A percentile compares a stretch with the other conserved stretches of the same genome.
These are phyloP conservation scores for Xylaria nigripes DNA, from an alignment of 495 filamentous ascomycete genomes.

Conservation along the genomic window DNA sequence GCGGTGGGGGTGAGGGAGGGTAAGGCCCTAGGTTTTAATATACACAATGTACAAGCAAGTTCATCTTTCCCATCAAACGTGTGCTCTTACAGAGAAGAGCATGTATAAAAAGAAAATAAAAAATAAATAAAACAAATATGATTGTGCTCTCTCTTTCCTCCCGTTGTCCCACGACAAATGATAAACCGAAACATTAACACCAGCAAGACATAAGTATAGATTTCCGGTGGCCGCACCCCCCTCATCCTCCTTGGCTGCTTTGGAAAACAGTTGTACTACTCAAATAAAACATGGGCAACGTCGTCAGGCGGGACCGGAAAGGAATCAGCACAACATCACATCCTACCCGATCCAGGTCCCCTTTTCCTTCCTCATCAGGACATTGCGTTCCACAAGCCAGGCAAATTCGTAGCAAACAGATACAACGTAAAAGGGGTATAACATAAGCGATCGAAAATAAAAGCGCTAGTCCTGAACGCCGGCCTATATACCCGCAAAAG, in stretches of 20 bases:
- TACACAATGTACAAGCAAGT: constrained; percentile 20
- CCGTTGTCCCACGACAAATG: neutral
- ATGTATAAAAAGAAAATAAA: neutral
- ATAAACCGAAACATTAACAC: neutral
- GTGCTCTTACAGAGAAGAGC: neutral
- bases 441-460: constrained; percentile 17
- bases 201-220: constrained; percentile 4
- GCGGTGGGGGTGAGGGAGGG: too few relatives aligned
- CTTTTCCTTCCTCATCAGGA: constrained; percentile 21
- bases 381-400: constrained; percentile 22
- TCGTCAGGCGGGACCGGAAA: constrained; percentile 17
- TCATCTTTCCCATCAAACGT: neutral
- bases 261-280: constrained; percentile 1
- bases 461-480: constrained; percentile 20
- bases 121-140: neutral
- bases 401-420: constrained; percentile 24
- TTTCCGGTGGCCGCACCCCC: neutral
- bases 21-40: too few relatives aligned
- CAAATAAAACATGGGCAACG: constrained; percentile 19
- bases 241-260: neutral
- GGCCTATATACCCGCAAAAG: constrained; percentile 23
- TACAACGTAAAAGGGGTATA: constrained; percentile 27
- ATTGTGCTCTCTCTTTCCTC: neutral
- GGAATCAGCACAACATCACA: constrained; percentile 14
- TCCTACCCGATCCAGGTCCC: constrained; percentile 9